These are phyloP conservation scores for Fusarium algeriense DNA, from an alignment of 2,329 filamentous ascomycete genomes.

Conservation along the genomic window DNA sequence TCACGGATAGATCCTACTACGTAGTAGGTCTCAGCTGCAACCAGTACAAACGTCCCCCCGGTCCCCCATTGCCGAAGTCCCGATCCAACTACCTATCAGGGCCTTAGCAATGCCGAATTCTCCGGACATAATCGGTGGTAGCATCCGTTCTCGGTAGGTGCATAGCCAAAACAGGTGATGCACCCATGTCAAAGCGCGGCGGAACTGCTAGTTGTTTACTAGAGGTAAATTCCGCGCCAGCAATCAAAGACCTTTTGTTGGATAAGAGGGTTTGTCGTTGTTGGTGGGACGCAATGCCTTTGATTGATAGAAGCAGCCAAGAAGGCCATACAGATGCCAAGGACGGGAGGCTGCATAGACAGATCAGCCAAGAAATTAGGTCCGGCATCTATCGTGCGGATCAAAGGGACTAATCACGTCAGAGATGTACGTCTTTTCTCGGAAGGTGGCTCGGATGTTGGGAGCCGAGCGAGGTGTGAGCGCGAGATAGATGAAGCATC, in stretches of 20 bases:
- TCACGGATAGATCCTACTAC: neutral
- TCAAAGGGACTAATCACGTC: conserved; percentile 6
- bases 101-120: conserved; percentile 31
- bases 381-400: neutral
- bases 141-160: conserved; percentile 32
- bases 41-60: conserved; percentile 14
- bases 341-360: conserved; percentile 30
- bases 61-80: conserved; percentile 19
- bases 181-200: neutral
- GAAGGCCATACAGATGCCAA: conserved; percentile 31
- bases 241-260: conserved; percentile 2
- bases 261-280: neutral
- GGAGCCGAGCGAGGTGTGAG: conserved; percentile 18
- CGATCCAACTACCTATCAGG: conserved; percentile 23
- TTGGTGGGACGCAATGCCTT: conserved; percentile 1
- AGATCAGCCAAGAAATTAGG: conserved; percentile 8
- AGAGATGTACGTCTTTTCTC: conserved; percentile 4
- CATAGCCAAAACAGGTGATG: neutral
- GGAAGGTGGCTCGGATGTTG: conserved; percentile 22
- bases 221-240: neutral
- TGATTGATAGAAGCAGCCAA: conserved; percentile 1
- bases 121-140: conserved; percentile 28
- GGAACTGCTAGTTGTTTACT: conserved; percentile 4
- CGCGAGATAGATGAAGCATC: conserved; percentile 10
- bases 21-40: neutral